A percentile compares a stretch with the other conserved stretches of the same genome.
These are phyloP conservation scores for Arachis hypogaea DNA, from an alignment of 306 rosid genomes.

Conservation along the genomic window DNA sequence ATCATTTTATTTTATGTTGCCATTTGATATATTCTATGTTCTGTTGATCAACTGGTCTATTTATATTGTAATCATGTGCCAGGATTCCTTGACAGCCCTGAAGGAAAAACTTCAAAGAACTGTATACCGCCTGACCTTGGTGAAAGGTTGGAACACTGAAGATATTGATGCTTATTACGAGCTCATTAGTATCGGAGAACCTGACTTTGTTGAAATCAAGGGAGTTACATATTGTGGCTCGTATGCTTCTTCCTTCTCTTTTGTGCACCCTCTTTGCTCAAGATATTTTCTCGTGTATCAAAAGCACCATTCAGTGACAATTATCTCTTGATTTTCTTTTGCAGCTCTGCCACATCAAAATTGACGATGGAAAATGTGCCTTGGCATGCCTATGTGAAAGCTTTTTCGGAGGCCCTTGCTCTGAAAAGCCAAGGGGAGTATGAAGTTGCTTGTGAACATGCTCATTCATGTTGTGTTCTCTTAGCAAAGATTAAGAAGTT, in stretches of 20 bases:
- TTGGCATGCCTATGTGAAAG: conserved; percentile 91
- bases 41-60: conserved; percentile 30
- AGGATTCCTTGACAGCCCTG: conserved; percentile 89
- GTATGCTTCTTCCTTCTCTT: conserved; percentile 52
- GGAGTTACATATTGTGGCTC: conserved; percentile 96
- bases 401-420: conserved; percentile 87
- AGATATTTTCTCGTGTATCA: conserved; percentile 6
- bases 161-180: conserved; percentile 86
- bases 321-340: conserved; percentile 20
- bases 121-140: conserved; percentile 92
- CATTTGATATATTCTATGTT: conserved; percentile 22
- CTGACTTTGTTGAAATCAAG: conserved; percentile 96
- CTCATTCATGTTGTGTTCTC: conserved; percentile 94
- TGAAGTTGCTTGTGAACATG: conserved; percentile 96
- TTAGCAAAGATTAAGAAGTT: conserved; percentile 86
- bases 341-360: conserved; percentile 90
- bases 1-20: conserved; percentile 19
- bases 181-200: conserved; percentile 79
- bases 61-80: conserved; percentile 5
- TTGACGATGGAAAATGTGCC: conserved; percentile 99
- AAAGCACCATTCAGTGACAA: conserved; percentile 37
- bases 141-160: conserved; percentile 95
- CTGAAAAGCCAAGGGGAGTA: conserved; percentile 79
- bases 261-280: conserved; percentile 7
- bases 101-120: conserved; percentile 91